Conservation (phyloP, 1,284 basidiomycete species). For the Ceratobasidium sp. region DNA sequence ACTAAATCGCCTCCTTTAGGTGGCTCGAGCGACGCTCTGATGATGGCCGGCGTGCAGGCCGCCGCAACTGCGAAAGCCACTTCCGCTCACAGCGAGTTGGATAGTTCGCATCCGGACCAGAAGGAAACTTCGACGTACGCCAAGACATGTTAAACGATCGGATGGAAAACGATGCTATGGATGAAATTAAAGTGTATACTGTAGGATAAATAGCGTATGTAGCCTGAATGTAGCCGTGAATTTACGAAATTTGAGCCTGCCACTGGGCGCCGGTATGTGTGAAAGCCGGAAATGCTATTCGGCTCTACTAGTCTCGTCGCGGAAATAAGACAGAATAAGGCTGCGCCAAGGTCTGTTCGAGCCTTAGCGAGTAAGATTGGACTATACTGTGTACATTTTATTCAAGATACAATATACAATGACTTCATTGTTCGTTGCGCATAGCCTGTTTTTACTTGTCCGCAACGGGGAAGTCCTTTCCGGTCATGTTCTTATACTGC, state of each 20-base stretch:
- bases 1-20: not conserved
- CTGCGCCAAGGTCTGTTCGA: no score
- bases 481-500: slow-evolving; percentile 39
- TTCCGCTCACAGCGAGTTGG: slow-evolving; percentile 27
- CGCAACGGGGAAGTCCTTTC: slow-evolving; percentile 43
- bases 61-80: not conserved
- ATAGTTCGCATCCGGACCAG: slow-evolving; percentile 14
- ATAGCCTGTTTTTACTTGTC: slow-evolving; percentile 31
- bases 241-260: no score
- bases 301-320: no score
- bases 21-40: slow-evolving; percentile 18
- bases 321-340: no score
- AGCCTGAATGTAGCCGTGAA: no score
- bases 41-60: slow-evolving; percentile 27
- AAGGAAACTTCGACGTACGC: slow-evolving; percentile 29
- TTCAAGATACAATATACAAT: not conserved
- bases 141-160: slow-evolving; percentile 28
- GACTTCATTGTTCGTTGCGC: not conserved
- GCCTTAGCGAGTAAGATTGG: no score
- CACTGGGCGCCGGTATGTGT: no score
- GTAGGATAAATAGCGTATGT: not conserved
- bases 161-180: not conserved
- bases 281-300: no score
- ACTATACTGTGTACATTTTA: not conserved
- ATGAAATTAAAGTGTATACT: slow-evolving; percentile 5